A percentile compares a stretch with the other conserved stretches of the same genome.
phyloP scores from a whole-genome alignment of 2,329 filamentous ascomycete genomes.

The Laburnicola sp. region DNA sequence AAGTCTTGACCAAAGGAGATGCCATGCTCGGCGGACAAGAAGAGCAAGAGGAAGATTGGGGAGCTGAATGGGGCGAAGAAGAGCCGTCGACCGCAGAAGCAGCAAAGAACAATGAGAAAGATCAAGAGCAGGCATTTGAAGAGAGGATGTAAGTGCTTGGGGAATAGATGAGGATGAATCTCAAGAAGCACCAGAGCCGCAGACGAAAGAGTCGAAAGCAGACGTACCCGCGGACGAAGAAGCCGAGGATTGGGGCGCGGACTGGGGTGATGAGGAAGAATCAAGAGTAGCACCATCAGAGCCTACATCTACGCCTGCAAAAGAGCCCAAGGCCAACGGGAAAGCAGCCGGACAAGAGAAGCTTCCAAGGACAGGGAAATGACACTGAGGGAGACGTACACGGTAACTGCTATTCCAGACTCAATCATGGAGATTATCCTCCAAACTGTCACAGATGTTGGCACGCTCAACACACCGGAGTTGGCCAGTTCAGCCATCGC shows the following conservation, averaged over 20 bases:
- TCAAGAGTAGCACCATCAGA: slow-evolving; percentile 17
- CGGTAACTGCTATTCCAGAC: slow-evolving; percentile 83
- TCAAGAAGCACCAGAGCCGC: slow-evolving; percentile 16
- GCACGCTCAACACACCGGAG: slow-evolving; percentile 58
- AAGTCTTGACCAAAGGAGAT: slow-evolving; percentile 72
- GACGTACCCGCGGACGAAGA: slow-evolving; percentile 42
- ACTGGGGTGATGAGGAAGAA: slow-evolving; percentile 71
- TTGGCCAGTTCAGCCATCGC: slow-evolving; percentile 60
- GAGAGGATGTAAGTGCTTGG: slow-evolving; percentile 57
- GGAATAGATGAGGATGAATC: slow-evolving; percentile 47
- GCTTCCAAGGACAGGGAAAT: slow-evolving; percentile 60
- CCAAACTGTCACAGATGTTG: slow-evolving; percentile 51
- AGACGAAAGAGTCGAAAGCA: slow-evolving; percentile 41
- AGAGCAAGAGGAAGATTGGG: slow-evolving; percentile 67
- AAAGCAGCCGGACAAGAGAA: slow-evolving; percentile 29
- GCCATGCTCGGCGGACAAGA: slow-evolving; percentile 61
- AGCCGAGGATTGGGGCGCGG: slow-evolving; percentile 71
- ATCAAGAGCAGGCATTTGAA: slow-evolving; percentile 35
- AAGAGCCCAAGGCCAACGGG: slow-evolving; percentile 38
- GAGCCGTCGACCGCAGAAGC: slow-evolving; percentile 12
- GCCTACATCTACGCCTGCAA: slow-evolving; percentile 20
- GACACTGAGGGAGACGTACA: slow-evolving; percentile 81
- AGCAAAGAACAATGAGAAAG: not conserved
- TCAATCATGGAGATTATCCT: slow-evolving; percentile 70
- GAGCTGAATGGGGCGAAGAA: slow-evolving; percentile 75